Evolutionary conservation across 2,329 filamentous ascomycete species (phyloP), one percentile per base, ranked within the genome.

Genomic region (Coniochaeta pulveracea): DNA sequence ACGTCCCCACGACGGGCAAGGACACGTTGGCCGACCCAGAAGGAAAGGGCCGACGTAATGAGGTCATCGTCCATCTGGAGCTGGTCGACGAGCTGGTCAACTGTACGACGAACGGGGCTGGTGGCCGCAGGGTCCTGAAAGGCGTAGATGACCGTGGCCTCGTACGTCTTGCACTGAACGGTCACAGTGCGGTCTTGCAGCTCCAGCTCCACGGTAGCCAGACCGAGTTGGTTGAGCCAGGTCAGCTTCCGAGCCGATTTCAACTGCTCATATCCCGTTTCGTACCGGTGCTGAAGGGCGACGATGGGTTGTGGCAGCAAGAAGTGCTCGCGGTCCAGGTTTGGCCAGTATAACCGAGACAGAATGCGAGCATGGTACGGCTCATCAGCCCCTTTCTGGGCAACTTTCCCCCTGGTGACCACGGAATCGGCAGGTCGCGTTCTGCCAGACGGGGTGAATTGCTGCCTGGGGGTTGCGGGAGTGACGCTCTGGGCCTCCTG

Each of bases 311-410:
- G 38, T 1, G 84, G 84, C 3, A 86, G 61, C 15, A 60, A 52
- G 50, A 86, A 86, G 3, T 65, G 63, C 36, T 85, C 80, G 39
- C 77, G 71, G 32, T 82, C 73, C 15, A 94, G 64, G 8, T 77
- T 71, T 0, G 91, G 91, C 91, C 91, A 98, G 63, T 93, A 98
- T 40, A 94, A 76, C 15, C 86, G 76, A 1, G 88, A 95, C 5
- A 96, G 64, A 33, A 96, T 89, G 51, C 91, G 88, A 19, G 85
- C 76, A 46, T 88, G 80, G 34, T 84, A 74, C 10, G 46, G 40
- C 8, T 22, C 56, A 52, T 36, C 52, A 56, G 21, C 53, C 51
- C 9, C 22, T 18, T 50, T 33, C 33, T 47, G 35, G 14, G 43
- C 37, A 33, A 45, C 46, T 6, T 47, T 40, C 28, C 42, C 43